Base-by-base conservation (phyloP, 345 rosid genomes). In the Dovyalis caffra region DNA sequence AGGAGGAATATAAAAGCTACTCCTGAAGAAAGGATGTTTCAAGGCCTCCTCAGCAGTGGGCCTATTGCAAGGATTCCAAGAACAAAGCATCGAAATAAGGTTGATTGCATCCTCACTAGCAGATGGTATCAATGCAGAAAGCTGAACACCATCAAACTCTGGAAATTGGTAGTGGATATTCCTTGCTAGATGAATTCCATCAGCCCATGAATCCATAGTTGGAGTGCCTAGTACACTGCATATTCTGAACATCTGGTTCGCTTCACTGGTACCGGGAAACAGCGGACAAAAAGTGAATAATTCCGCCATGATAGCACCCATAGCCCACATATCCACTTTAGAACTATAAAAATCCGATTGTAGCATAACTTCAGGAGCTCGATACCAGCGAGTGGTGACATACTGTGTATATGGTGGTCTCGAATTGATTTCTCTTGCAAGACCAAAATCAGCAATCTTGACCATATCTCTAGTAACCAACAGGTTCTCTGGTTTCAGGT, bases 301-400 rank as follows among this genome's bases (percentile, higher is more conserved):
- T 77, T 95, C 99, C 28, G 99, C 96, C 91, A 95, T 88, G 35
- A 95, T 95, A 47, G 99, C 98, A 64, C 99, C 99, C 97, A 95
- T 91, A 5, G 97, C 97, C 98, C 98, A 95, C 94, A 95, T 90
- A 82, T 95, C 99, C 84, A 93, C 99, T 93, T 95, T 89, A 49
- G 91, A 85, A 63, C 84, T 73, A 82, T 95, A 95, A 0, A 83
- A 25, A 75, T 83, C 84, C 33, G 99, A 89, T 78, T 91, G 99
- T 77, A 95, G 97, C 71, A 95, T 84, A 74, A 93, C 93, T 81
- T 95, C 99, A 49, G 99, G 99, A n/a, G 99, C 99, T 33, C 99
- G 87, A 75, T 95, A 95, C 99, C 98, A 95, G 64, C 99, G 96
- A 25, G 99, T 91, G 15, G 97, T 90, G 68, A 95, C 99, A 72